Evolutionary conservation across 768 basidiomycete genomes (phyloP).

Genomic region (Lentinula sp.): DNA sequence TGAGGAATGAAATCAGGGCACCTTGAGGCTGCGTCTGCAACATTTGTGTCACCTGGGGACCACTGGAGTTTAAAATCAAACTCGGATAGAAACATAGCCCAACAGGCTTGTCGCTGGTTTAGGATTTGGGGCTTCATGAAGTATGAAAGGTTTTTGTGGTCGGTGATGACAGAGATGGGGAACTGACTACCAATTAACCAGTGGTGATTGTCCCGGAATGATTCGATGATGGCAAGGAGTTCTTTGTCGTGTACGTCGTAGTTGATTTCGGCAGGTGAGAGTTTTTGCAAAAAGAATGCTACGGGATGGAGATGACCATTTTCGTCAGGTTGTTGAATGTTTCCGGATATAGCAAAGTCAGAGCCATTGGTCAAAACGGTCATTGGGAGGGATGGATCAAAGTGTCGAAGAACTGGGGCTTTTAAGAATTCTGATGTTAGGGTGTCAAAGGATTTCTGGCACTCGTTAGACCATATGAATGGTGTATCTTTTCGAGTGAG

Average conservation of each 20-base stretch:
- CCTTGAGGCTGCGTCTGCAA: conserved; percentile 24
- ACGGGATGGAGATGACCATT: conserved; percentile 20
- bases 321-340: conserved; percentile 11
- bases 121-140: conserved; percentile 33
- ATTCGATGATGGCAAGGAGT: conserved; percentile 29
- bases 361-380: conserved; percentile 13
- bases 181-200: conserved; percentile 22
- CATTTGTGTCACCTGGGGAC: conserved; percentile 24
- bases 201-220: conserved; percentile 26
- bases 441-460: no score
- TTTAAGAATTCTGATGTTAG: no score
- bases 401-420: no score
- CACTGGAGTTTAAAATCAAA: no score
- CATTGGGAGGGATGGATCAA: no score
- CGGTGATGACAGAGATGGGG: conserved; percentile 17
- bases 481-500: conserved; percentile 19
- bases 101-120: conserved; percentile 14
- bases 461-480: conserved; percentile 18
- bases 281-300: conserved; percentile 19
- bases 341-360: conserved; percentile 12
- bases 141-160: conserved; percentile 39
- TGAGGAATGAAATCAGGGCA: conserved; percentile 21
- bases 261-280: conserved; percentile 13
- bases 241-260: conserved; percentile 14
- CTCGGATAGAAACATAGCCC: no score